phyloP scores from a whole-genome alignment of 1,284 basidiomycete species.

The Tylopilus orsonianus region DNA sequence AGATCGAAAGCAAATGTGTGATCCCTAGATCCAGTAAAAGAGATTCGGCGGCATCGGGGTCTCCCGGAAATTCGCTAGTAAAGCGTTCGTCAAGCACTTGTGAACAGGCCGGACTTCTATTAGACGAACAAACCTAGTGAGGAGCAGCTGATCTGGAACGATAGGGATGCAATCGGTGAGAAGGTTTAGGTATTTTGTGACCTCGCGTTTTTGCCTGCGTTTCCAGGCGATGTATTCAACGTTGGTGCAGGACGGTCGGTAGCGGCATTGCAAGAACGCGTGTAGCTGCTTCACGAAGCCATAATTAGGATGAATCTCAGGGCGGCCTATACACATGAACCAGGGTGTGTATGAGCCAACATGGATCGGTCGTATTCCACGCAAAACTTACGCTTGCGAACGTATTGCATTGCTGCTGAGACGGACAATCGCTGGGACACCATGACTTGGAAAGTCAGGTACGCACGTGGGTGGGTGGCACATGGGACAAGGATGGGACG shows the following conservation, averaged over 20 bases:
- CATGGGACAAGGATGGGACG: neutral
- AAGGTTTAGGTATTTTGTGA: slow-evolving; percentile 48
- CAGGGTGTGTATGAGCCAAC: slow-evolving; percentile 8
- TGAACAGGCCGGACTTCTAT: neutral
- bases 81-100: slow-evolving; percentile 1
- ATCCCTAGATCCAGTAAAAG: slow-evolving; percentile 49
- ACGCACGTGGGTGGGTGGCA: slow-evolving; percentile 8
- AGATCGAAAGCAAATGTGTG: slow-evolving; percentile 51
- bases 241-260: slow-evolving; percentile 42
- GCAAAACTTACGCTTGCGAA: slow-evolving; percentile 47
- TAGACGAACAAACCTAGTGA: slow-evolving; percentile 45
- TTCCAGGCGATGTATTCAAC: slow-evolving; percentile 55
- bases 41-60: slow-evolving; percentile 48
- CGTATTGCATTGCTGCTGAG: slow-evolving; percentile 44
- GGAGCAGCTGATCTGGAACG: slow-evolving; percentile 45
- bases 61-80: slow-evolving; percentile 52
- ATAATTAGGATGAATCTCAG: slow-evolving; percentile 59
- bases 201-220: slow-evolving; percentile 50
- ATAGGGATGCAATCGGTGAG: slow-evolving; percentile 50
- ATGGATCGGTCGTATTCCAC: slow-evolving; percentile 3
- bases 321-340: slow-evolving; percentile 42
- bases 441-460: slow-evolving; percentile 55
- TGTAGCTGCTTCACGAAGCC: slow-evolving; percentile 63
- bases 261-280: slow-evolving; percentile 51
- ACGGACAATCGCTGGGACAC: slow-evolving; percentile 43